phyloP scores from a whole-genome alignment of 2,329 filamentous ascomycete genomes.

The Fusarium circinatum region DNA sequence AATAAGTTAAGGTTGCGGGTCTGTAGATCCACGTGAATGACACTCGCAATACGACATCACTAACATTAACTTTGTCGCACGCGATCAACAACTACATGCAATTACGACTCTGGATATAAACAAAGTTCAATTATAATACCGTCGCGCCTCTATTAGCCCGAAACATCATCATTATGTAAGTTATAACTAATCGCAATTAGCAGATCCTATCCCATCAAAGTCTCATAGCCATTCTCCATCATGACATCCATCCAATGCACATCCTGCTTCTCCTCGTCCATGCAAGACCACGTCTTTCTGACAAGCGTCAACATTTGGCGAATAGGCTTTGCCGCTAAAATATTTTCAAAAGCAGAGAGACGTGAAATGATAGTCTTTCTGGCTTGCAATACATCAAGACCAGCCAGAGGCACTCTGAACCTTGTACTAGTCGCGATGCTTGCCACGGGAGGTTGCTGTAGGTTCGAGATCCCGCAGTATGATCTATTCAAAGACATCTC shows the following conservation, averaged over 20 bases:
- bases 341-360: slow-evolving; percentile 34
- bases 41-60: background rate
- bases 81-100: background rate
- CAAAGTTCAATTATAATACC: background rate
- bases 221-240: slow-evolving; percentile 45
- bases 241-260: slow-evolving; percentile 58
- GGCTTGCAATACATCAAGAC: slow-evolving; percentile 27
- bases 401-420: slow-evolving; percentile 9
- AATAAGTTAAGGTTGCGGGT: background rate
- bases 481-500: slow-evolving; percentile 53
- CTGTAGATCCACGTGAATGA: background rate
- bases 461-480: background rate
- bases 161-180: background rate
- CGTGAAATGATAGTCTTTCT: slow-evolving; percentile 28
- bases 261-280: slow-evolving; percentile 50
- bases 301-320: slow-evolving; percentile 33
- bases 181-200: background rate
- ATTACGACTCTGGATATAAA: background rate
- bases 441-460: slow-evolving; percentile 15
- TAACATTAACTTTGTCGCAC: background rate
- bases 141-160: background rate
- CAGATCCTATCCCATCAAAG: slow-evolving; percentile 39
- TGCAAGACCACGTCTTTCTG: slow-evolving; percentile 35
- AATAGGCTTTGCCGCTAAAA: slow-evolving; percentile 41
- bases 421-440: slow-evolving; percentile 32